Base-by-base conservation (phyloP, 2,329 filamentous ascomycete species). In the Paraphoma chrysanthemicola region DNA sequence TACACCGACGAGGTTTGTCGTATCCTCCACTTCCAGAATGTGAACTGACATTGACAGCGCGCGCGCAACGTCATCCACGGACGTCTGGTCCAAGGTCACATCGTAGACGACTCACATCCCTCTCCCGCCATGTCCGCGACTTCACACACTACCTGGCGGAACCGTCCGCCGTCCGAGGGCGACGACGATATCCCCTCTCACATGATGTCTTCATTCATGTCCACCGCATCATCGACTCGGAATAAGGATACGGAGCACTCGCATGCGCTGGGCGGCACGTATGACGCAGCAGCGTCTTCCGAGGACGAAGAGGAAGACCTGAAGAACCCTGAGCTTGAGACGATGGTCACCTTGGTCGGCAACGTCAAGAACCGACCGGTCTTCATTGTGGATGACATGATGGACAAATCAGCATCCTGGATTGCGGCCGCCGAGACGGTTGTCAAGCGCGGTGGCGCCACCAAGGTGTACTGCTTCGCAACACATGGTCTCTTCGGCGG, bases 341-440 rank as follows among this genome's bases (percentile, higher is more conserved):
- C 93, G 72, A 97, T 94, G 82, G 96, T 99, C 68, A 99, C 95
- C 0, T 83, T 99, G n/a, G 95, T 99, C 12, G 95, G 95, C 58
- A 92, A 98, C 69, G 95, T 99, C 57, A 90, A 88, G 72, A 88
- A 92, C 73, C 88, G 92, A 56, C 89, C 92, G 0, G 95, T 98
- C 51, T 90, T 99, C 74, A 93, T 99, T 59, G 91, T 99, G 48
- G 95, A 99, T 75, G 95, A 99, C 76, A 98, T 99, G 91, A 97
- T 99, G 71, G 95, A 99, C 80, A 97, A 97, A 80, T 89, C 93
- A 9, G 92, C 90, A 12, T 97, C 92, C 6, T 99, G 95, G 95
- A 96, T 99, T 66, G 94, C 94, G 6, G 95, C 95, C 6, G 95
- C 95, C 11, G 95, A 99, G 81, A 96, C 93, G 1, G 94, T 97